Evolutionary conservation across 352 stramenopile genomes (phyloP), one percentile per base, ranked within the genome.

Genomic region (Pythium volutum): DNA sequence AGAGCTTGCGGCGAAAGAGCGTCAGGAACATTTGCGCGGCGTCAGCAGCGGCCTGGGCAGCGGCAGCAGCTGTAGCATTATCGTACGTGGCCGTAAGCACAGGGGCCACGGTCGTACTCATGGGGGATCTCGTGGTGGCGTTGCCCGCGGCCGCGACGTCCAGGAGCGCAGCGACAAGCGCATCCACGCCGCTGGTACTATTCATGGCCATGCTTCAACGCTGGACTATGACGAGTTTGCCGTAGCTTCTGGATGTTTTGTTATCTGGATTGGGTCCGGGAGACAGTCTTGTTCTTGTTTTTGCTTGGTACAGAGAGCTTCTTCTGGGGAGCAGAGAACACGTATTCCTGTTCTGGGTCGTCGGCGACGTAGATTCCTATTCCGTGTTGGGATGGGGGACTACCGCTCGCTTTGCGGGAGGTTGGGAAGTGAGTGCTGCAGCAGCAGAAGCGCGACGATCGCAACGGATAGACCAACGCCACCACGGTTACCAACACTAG

Each of bases 1-100:
- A 38, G 8, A 63, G 50, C 25, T 56, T 55, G 48, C 46, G 22
- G 20, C 45, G 56, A 27, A 51, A 63, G 34, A 31, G 20, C 14
- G 20, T 14, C 6, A 63, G 34, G 29, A 50, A 41, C 2, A 25
- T n/a, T n/a, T 39, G n/a, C 11, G 26, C 16, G 29, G 47, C 42
- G 10, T 11, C 20, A 12, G 55, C 42, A 15, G 43, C 2, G 15
- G 25, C 46, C 14, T 46, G 18, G 14, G 38, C 23, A 14, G 11
- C 47, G 38, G 38, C 15, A 0, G 22, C 11, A 38, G 5, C 36
- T 43, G 36, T 18, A 16, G 36, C 9, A 9, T 33, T 33, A 4
- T 10, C 29, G 29, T 10, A 11, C 31, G 31, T 1, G 1, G 31
- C n/a, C n/a, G n/a, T n/a, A n/a, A n/a, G n/a, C n/a, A n/a, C n/a